Percentiles rank a stretch among this genome's conserved stretches.
Evolutionary conservation across 768 basidiomycete genomes (phyloP).

Genomic region (Lentinula aciculospora): DNA sequence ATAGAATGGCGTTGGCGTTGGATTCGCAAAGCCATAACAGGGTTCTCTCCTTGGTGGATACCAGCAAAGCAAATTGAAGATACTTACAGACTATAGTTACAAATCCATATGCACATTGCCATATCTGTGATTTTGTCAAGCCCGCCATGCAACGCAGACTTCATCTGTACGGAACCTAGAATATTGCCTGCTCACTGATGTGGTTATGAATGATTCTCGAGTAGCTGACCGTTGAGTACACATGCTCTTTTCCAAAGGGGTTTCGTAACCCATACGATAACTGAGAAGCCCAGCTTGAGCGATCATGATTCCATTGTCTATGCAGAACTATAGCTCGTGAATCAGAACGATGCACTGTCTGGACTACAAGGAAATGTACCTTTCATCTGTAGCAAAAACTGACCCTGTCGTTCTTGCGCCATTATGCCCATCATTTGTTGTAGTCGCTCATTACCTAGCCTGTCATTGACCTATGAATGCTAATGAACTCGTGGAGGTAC

Average conservation of each 20-base stretch:
- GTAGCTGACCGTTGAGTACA: conserved; percentile 87
- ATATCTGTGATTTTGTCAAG: conserved; percentile 25
- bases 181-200: neutral
- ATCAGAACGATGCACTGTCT: neutral
- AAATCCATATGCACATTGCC: conserved; percentile 1
- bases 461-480: neutral
- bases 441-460: conserved; percentile 79
- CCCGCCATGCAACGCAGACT: conserved; percentile 88
- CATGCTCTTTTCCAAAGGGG: conserved; percentile 71
- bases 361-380: conserved; percentile 38
- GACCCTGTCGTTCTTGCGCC: conserved; percentile 84
- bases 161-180: conserved; percentile 90
- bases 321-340: conserved; percentile 75
- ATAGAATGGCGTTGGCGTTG: conserved; percentile 31
- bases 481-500: neutral
- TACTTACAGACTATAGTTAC: conserved; percentile 4
- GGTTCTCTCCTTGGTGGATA: conserved; percentile 1
- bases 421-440: conserved; percentile 99
- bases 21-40: neutral
- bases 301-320: conserved; percentile 99
- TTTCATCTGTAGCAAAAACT: conserved; percentile 93
- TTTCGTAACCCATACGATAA: conserved; percentile 84
- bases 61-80: neutral
- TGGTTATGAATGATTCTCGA: neutral
- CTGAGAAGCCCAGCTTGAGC: conserved; percentile 94